Conservation (phyloP, 495 filamentous ascomycete genomes). For the Xylaria palmicola region DNA sequence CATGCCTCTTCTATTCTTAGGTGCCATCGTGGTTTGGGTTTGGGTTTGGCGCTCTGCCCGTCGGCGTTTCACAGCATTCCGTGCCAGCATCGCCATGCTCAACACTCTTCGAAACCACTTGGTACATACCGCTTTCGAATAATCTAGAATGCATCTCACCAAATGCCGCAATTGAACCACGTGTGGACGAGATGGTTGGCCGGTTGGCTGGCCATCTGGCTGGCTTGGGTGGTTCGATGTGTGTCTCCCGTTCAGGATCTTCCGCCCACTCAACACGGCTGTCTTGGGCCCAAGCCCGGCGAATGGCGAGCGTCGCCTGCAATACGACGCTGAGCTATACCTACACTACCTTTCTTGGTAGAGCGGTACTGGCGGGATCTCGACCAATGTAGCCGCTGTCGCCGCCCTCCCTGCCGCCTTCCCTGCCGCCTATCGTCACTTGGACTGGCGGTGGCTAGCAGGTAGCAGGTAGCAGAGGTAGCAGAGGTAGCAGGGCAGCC, state of each 20-base stretch:
- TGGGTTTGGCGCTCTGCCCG: too few relatives aligned
- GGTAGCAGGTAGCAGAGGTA: too few relatives aligned
- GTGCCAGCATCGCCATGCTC: not conserved
- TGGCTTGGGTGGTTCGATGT: slow-evolving; percentile 15
- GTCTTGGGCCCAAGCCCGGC: not conserved
- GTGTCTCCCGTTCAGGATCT: not conserved
- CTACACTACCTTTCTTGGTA: not conserved
- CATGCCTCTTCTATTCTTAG: not conserved
- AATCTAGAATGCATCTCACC: slow-evolving; percentile 8
- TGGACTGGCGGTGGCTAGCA: not conserved
- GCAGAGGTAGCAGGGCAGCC: not conserved
- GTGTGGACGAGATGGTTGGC: slow-evolving; percentile 4
- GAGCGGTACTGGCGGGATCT: not conserved
- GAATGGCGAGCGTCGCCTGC: slow-evolving; percentile 5
- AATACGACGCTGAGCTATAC: not conserved
- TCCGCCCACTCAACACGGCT: not conserved
- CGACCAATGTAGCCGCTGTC: slow-evolving; percentile 8
- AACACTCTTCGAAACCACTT: not conserved
- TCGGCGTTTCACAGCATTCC: slow-evolving; percentile 5
- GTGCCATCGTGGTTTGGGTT: not conserved
- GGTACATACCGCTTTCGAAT: not conserved
- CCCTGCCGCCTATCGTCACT: not conserved
- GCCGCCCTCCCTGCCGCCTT: slow-evolving; percentile 8
- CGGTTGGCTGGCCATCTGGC: not conserved
- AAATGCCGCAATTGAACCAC: slow-evolving; percentile 17